Evolutionary conservation across 1,284 basidiomycete genomes (phyloP), one percentile per base, ranked within the genome.

Genomic region (Puccinia sorghi): DNA sequence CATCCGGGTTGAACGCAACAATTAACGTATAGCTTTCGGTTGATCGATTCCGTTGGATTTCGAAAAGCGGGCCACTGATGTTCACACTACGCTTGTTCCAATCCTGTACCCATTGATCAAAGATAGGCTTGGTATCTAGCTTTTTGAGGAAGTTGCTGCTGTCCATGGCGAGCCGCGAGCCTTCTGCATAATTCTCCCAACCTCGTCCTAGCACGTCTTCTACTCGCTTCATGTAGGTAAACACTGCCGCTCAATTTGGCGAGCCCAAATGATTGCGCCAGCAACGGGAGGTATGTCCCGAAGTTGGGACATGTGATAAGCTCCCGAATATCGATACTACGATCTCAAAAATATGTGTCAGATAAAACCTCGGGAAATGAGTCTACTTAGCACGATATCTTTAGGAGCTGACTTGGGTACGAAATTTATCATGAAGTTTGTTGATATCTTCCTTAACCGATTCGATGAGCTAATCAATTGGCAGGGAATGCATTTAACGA

Each of bases 131-230:
- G 0, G 95, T 96, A 84, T 98, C 94, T 71, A 98, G 90, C 86
- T 98, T 99, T 85, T 92, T 93, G 64, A 93, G 90, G 89, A 99
- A 99, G 0, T 93, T 92, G 6, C 90, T 87, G 75, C 90, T 92
- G 85, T 99, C 96, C 56, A 90, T 91, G 83, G 97, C 93, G 0
- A 99, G 90, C 83, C 95, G 94, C 85, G 97, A 94, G 7, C 97
- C 97, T 83, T 99, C 96, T n/a, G 96, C 94, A 82, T 99, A 99
- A 80, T 94, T 90, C 84, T 97, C 95, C 96, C 96, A 99, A 8
- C 94, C 95, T 85, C 94, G 94, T 11, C 96, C 97, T 13, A 99
- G 90, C 2, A 99, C 97, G 84, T 98, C 96, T 84, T 98, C 95
- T 72, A 99, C 96, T n/a, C 95, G 92, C 85, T 95, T 97, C 94